These are phyloP conservation scores for Arthonia radiata DNA, from an alignment of 495 filamentous ascomycete genomes.

Conservation along the genomic window DNA sequence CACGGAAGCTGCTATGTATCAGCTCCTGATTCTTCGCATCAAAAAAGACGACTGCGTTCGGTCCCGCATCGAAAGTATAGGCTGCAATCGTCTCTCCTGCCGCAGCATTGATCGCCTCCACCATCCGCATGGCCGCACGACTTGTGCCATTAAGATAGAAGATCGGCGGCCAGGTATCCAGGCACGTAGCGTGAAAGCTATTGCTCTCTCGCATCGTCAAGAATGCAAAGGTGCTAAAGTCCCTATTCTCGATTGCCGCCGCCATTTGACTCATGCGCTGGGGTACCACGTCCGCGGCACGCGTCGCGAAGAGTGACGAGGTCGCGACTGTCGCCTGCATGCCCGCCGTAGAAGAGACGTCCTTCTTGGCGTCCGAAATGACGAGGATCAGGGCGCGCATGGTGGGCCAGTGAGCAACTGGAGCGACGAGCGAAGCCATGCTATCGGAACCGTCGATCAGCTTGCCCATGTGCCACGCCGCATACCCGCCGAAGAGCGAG, in stretches of 20 bases:
- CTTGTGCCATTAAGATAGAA: conserved; percentile 95
- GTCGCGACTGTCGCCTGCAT: conserved; percentile 94
- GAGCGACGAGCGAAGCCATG: conserved; percentile 62
- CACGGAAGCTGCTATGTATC: conserved; percentile 48
- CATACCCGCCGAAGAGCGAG: conserved; percentile 79
- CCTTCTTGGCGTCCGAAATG: conserved; percentile 80
- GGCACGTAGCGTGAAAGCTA: conserved; percentile 80
- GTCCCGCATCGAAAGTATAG: conserved; percentile 95
- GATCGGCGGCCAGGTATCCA: conserved; percentile 88
- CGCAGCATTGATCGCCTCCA: conserved; percentile 60
- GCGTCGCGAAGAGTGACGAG: conserved; percentile 51
- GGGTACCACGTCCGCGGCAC: conserved; percentile 53
- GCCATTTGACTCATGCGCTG: conserved; percentile 69
- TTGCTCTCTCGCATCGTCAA: conserved; percentile 94
- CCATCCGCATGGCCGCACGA: conserved; percentile 57
- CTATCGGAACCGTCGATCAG: conserved; percentile 58
- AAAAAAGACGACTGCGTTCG: conserved; percentile 91
- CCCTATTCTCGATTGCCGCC: conserved; percentile 41
- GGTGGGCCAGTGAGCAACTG: conserved; percentile 70
- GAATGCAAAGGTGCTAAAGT: conserved; percentile 72
- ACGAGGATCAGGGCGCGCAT: conserved; percentile 86
- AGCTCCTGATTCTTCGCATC: conserved; percentile 44
- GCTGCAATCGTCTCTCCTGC: conserved; percentile 47
- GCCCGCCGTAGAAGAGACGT: conserved; percentile 65
- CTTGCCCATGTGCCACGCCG: conserved; percentile 65